These are phyloP conservation scores for Eutrema japonicum DNA, from an alignment of 345 rosid species.

Conservation along the genomic window DNA sequence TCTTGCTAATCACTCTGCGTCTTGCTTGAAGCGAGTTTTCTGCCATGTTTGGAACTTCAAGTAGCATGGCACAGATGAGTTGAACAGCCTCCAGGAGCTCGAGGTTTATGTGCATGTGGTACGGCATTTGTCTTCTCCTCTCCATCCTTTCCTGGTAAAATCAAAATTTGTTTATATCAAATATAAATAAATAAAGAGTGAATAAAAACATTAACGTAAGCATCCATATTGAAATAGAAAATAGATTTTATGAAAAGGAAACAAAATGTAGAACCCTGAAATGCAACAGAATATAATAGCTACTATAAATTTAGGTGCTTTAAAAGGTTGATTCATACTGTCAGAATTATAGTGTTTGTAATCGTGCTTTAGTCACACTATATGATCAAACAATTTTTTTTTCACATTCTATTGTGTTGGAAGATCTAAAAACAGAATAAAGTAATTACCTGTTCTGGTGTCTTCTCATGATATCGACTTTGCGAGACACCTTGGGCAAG, in stretches of 20 bases:
- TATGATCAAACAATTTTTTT: not conserved
- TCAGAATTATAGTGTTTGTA: not conserved
- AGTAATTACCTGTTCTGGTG: slow-evolving; percentile 82
- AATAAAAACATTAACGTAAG: not conserved
- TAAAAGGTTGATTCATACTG: not conserved
- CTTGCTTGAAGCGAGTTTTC: slow-evolving; percentile 69
- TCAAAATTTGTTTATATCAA: not conserved
- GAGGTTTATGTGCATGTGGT: slow-evolving; percentile 96
- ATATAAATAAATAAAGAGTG: not conserved
- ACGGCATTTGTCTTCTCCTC: slow-evolving; percentile 96
- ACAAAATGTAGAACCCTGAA: slow-evolving; percentile 1
- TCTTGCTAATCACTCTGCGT: slow-evolving; percentile 80
- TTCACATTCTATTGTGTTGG: not conserved
- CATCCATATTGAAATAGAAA: slow-evolving; percentile 1
- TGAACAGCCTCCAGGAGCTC: slow-evolving; percentile 95
- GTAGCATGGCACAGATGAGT: slow-evolving; percentile 88
- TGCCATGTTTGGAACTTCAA: slow-evolving; percentile 94
- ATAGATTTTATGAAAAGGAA: not conserved
- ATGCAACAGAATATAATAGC: not conserved
- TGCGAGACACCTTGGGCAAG: slow-evolving; percentile 98
- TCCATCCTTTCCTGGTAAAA: slow-evolving; percentile 78
- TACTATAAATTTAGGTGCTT: not conserved
- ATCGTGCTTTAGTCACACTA: slow-evolving; percentile 7
- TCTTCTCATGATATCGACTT: slow-evolving; percentile 92
- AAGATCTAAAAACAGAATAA: not conserved